Evolutionary conservation across 495 filamentous ascomycete species (phyloP).

Genomic region (Penicillium turbatum): DNA sequence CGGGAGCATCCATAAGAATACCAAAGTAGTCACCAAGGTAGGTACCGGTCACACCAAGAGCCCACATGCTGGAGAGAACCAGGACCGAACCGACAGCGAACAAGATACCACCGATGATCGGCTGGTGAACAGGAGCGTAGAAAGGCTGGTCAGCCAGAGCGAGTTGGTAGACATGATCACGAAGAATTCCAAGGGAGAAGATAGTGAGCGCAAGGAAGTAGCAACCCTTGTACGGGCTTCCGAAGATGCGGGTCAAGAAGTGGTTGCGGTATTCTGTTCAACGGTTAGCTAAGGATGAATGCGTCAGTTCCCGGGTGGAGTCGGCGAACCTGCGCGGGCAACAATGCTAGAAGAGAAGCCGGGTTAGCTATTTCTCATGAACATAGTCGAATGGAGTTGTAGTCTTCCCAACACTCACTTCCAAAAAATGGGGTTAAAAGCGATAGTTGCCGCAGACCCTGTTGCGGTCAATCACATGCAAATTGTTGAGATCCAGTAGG

Average conservation of each 20-base stretch:
- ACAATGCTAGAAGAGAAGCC: conserved; percentile 31
- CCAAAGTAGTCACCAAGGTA: conserved; percentile 98
- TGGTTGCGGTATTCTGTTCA: conserved; percentile 84
- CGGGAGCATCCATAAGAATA: conserved; percentile 91
- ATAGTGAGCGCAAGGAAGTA: conserved; percentile 85
- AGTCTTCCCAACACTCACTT: conserved; percentile 38
- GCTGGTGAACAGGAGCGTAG: conserved; percentile 59
- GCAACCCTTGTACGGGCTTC: conserved; percentile 76
- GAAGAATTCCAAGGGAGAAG: conserved; percentile 84
- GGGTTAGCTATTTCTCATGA: neutral
- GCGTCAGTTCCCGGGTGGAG: conserved; percentile 5
- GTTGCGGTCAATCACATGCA: conserved; percentile 35
- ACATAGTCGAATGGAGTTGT: neutral
- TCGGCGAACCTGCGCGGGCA: conserved; percentile 43
- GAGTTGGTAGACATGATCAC: conserved; percentile 62
- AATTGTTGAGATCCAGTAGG: conserved; percentile 19
- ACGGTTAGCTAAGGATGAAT: conserved; percentile 13
- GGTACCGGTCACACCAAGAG: conserved; percentile 91
- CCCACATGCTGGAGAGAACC: conserved; percentile 84
- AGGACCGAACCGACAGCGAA: conserved; percentile 75
- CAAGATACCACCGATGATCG: conserved; percentile 64
- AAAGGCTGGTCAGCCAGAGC: conserved; percentile 41
- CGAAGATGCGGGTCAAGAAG: conserved; percentile 81
- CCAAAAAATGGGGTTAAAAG: conserved; percentile 56
- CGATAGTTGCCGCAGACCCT: conserved; percentile 49